phyloP scores from a whole-genome alignment of 2,329 filamentous ascomycete genomes.

The Westerdykella sp. region DNA sequence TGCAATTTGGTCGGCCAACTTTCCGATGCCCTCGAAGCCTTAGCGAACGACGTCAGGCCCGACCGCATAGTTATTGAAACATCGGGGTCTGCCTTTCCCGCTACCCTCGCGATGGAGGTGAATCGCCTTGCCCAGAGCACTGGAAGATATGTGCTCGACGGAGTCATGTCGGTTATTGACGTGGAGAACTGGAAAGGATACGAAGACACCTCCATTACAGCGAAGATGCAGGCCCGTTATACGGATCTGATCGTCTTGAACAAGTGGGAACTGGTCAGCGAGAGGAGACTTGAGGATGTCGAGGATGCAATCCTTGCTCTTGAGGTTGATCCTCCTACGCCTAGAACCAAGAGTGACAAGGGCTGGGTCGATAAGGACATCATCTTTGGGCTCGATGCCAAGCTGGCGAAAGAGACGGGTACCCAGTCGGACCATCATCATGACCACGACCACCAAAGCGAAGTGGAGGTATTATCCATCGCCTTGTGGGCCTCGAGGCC shows the following conservation, averaged over 20 bases:
- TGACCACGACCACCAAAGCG: slow-evolving; percentile 59
- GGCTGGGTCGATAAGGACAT: slow-evolving; percentile 73
- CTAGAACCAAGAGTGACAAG: slow-evolving; percentile 77
- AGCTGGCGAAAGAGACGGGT: slow-evolving; percentile 53
- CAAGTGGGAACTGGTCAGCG: slow-evolving; percentile 77
- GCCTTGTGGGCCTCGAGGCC: slow-evolving; percentile 46
- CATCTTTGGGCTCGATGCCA: slow-evolving; percentile 81
- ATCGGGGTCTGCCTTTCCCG: slow-evolving; percentile 72
- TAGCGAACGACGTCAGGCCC: slow-evolving; percentile 56
- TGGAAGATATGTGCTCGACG: slow-evolving; percentile 68
- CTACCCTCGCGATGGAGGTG: slow-evolving; percentile 84
- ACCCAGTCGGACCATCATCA: slow-evolving; percentile 40
- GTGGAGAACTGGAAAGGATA: slow-evolving; percentile 95
- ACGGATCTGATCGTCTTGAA: slow-evolving; percentile 89
- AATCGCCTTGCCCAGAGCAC: slow-evolving; percentile 70
- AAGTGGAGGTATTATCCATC: slow-evolving; percentile 89
- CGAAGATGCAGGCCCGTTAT: slow-evolving; percentile 78
- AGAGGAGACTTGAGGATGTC: slow-evolving; percentile 69
- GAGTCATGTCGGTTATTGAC: slow-evolving; percentile 83
- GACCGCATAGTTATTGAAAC: slow-evolving; percentile 95
- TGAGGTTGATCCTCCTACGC: slow-evolving; percentile 65
- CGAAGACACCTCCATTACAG: slow-evolving; percentile 84
- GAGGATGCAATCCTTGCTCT: slow-evolving; percentile 74
- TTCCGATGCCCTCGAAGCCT: slow-evolving; percentile 68
- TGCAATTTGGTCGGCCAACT: slow-evolving; percentile 96